Percentiles rank a stretch among this genome's conserved stretches.
Conservation (phyloP, 306 rosid genomes). For the Castanospermum australe region DNA sequence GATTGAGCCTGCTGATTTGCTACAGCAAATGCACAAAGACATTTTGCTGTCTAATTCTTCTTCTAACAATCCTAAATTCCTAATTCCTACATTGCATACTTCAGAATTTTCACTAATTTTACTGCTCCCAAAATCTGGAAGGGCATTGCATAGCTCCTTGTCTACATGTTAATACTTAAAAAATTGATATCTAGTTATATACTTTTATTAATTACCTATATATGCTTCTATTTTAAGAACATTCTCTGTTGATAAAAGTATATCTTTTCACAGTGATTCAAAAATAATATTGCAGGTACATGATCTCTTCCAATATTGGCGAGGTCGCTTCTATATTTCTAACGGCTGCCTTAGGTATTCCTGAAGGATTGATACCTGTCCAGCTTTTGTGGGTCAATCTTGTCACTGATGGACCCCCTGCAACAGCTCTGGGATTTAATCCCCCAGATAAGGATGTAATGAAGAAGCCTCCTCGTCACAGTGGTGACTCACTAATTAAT, state of each 20-base stretch:
- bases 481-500: conserved; percentile 74
- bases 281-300: conserved; percentile 55
- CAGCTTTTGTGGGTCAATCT: conserved; percentile 99
- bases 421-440: conserved; percentile 94
- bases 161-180: background rate
- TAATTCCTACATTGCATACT: background rate
- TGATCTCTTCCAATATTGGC: conserved; percentile 89
- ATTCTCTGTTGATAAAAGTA: background rate
- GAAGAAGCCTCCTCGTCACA: conserved; percentile 89
- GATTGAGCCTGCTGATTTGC: background rate
- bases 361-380: conserved; percentile 96
- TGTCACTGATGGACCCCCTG: conserved; percentile 98
- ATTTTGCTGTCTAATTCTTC: background rate
- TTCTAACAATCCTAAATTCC: background rate
- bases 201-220: background rate
- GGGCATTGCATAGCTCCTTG: background rate
- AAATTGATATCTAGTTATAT: background rate
- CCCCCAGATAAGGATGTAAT: conserved; percentile 90
- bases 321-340: conserved; percentile 83
- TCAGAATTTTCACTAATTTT: background rate
- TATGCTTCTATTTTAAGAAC: background rate
- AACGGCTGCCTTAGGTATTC: conserved; percentile 87
- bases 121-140: background rate
- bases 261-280: background rate
- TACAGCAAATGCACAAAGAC: background rate